Percentiles rank a stretch among this genome's conserved stretches.
Evolutionary conservation across 345 rosid species (phyloP).

Genomic region (Pistacia atlantica): DNA sequence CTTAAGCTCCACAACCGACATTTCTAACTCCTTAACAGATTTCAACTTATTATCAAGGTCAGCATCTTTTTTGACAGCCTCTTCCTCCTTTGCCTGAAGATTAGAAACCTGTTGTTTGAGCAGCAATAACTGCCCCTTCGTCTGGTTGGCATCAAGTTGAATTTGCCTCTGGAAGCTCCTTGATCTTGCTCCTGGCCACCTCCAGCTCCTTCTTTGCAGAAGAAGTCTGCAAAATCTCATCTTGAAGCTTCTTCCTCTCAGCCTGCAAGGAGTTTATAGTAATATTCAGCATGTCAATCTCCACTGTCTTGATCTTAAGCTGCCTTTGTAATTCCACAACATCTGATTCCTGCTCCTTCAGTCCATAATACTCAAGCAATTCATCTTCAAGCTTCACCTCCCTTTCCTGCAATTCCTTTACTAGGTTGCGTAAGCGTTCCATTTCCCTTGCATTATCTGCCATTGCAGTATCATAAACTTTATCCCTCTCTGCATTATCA

Average conservation of each 20-base stretch:
- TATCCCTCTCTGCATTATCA: slow-evolving; percentile 61
- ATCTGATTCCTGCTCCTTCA: slow-evolving; percentile 90
- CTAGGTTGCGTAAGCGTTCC: slow-evolving; percentile 68
- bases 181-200: slow-evolving; percentile 74
- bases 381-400: slow-evolving; percentile 96
- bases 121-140: slow-evolving; percentile 85
- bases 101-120: slow-evolving; percentile 89
- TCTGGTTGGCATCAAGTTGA: slow-evolving; percentile 92
- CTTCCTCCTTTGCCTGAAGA: slow-evolving; percentile 84
- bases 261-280: slow-evolving; percentile 83
- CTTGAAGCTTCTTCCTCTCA: slow-evolving; percentile 90
- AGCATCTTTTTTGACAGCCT: slow-evolving; percentile 67
- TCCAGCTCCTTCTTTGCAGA: slow-evolving; percentile 73
- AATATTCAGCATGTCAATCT: slow-evolving; percentile 87
- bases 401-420: slow-evolving; percentile 83
- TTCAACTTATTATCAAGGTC: slow-evolving; percentile 77
- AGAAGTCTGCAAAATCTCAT: slow-evolving; percentile 56
- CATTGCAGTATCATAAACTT: slow-evolving; percentile 64
- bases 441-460: slow-evolving; percentile 75
- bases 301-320: slow-evolving; percentile 91
- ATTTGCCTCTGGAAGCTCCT: slow-evolving; percentile 91
- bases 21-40: slow-evolving; percentile 70
- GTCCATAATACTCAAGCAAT: slow-evolving; percentile 87
- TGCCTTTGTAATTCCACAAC: slow-evolving; percentile 76
- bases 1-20: slow-evolving; percentile 85